A percentile compares a stretch with the other conserved stretches of the same genome.
Evolutionary conservation across 371 early-diverging fungal genomes (phyloP).

Genomic region (Nosema muscidifuracis): DNA sequence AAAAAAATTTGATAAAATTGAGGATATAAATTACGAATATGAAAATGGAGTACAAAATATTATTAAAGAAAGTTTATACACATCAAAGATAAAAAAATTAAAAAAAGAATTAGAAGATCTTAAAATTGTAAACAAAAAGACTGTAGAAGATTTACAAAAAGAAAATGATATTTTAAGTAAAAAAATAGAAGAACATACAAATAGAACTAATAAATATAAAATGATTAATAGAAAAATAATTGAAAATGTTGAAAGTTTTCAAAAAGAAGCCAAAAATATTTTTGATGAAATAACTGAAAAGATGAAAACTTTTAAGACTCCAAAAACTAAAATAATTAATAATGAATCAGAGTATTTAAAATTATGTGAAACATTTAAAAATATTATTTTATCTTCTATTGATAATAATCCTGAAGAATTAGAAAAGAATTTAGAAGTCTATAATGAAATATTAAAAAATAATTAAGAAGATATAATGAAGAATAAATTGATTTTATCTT

Average conservation of each 20-base stretch:
- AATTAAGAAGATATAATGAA: no score
- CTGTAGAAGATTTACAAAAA: background rate
- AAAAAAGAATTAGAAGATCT: background rate
- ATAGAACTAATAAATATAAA: slow-evolving; percentile 1
- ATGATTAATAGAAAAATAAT: background rate
- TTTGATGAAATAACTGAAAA: background rate
- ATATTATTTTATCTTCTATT: background rate
- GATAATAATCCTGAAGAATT: background rate
- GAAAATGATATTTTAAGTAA: background rate
- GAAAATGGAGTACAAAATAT: slow-evolving; percentile 4
- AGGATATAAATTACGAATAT: slow-evolving; percentile 1
- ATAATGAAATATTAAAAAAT: background rate
- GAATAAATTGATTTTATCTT: no score
- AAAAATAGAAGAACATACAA: slow-evolving; percentile 4
- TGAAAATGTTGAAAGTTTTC: background rate
- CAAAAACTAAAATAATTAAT: no score
- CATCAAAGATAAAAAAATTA: background rate
- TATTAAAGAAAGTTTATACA: background rate
- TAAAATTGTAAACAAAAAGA: background rate
- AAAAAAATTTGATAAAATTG: no score
- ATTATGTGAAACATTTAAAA: background rate
- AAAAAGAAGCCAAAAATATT: background rate
- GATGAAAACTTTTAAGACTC: background rate
- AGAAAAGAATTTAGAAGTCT: background rate
- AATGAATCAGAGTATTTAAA: background rate